phyloP scores from a whole-genome alignment of 2,329 filamentous ascomycete species.

The Fusarium hostae region DNA sequence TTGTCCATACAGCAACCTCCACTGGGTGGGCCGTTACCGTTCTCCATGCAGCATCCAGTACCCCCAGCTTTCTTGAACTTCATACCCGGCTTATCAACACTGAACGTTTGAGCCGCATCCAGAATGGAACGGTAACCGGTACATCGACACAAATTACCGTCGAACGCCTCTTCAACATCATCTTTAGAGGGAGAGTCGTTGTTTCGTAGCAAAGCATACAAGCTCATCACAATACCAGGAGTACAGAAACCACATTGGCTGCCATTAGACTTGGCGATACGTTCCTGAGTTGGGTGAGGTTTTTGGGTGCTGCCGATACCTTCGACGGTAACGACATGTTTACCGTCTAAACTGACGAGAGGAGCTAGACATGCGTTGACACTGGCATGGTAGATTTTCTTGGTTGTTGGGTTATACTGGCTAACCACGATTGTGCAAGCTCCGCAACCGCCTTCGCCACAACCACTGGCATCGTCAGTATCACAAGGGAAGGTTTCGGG shows the following conservation, averaged over 20 bases:
- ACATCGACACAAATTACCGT: constrained; percentile 94
- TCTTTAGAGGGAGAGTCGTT: constrained; percentile 80
- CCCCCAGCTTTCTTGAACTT: constrained; percentile 59
- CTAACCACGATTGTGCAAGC: constrained; percentile 96
- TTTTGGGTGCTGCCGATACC: constrained; percentile 89
- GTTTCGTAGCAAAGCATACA: constrained; percentile 93
- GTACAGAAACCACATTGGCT: constrained; percentile 97
- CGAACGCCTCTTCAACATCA: constrained; percentile 94
- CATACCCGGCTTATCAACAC: constrained; percentile 58
- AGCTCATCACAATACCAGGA: constrained; percentile 96
- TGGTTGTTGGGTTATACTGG: constrained; percentile 92
- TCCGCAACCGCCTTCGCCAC: constrained; percentile 95
- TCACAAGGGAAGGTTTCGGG: background rate
- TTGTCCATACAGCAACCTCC: constrained; percentile 77
- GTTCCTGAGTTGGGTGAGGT: constrained; percentile 90
- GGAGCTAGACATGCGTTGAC: constrained; percentile 97
- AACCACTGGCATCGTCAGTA: constrained; percentile 66
- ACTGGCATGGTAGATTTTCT: constrained; percentile 93
- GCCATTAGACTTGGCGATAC: constrained; percentile 90
- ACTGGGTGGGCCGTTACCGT: constrained; percentile 55
- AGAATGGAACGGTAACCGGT: constrained; percentile 95
- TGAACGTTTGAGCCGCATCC: constrained; percentile 93
- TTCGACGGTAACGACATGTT: constrained; percentile 98
- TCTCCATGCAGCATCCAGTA: constrained; percentile 78
- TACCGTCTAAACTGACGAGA: constrained; percentile 91